Evolutionary conservation across 257 asterid species (phyloP), one percentile per base, ranked within the genome.

Genomic region (Ilex aquifolium): DNA sequence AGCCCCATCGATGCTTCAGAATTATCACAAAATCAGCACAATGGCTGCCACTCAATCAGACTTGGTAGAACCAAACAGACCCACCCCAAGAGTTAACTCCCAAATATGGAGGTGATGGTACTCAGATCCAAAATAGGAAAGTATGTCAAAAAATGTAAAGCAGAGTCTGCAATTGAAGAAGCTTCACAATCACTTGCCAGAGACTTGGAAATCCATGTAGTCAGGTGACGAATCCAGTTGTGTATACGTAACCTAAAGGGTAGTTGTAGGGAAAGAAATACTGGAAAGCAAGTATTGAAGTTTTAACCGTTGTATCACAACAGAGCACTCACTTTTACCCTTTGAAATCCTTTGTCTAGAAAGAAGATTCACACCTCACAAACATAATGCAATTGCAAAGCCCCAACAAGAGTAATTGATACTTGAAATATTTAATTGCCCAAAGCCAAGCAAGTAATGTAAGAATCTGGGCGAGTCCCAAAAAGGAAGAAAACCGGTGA

Each of bases 1-100:
- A 79, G 74, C 69, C 84, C 69, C 84, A 75, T 75, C 72, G 76
- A 71, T 67, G 80, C 80, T 71, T 71, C 74, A 15, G 31, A 61
- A 14, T 59, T 7, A 31, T 17, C 57, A 56, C 30, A 39, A 11
- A 56, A 65, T 44, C 15, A 13, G 62, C 54, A 53, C 27, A 21
- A 53, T n/a, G 6, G 14, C 30, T 6, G n/a, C 15, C 57, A 10
- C 52, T 53, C 57, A 53, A 53, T 21, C 10, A 53, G 1, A 4
- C 57, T 17, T 15, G 14, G 4, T 1, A 53, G 31, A 53, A 1
- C 57, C 27, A 17, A 15, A 53, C 15, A 6, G 6, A 11, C 27
- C 27, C 27, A 21, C 27, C 27, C 27, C 27, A 21, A 21, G 27
- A 21, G 27, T 21, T 21, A 21, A 21, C 27, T 21, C 27, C 27